A percentile compares a stretch with the other conserved stretches of the same genome.
Conservation (phyloP, 768 basidiomycete genomes). For the Boletellus emodensis region DNA sequence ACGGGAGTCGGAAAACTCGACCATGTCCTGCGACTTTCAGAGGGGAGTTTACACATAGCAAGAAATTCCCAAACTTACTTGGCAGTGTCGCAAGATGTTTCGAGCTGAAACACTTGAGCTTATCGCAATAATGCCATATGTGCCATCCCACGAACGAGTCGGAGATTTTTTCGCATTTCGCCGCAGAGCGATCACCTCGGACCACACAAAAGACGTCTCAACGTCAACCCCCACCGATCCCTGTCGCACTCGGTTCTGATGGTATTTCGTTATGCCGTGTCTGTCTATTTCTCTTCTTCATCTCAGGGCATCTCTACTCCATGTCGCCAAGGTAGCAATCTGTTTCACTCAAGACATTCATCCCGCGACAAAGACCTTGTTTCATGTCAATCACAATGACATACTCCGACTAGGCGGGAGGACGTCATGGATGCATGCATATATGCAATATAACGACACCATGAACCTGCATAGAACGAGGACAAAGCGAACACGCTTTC, state of each 20-base stretch:
- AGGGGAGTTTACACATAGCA: not conserved
- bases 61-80: not conserved
- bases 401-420: conserved; percentile 11
- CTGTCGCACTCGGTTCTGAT: not conserved
- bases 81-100: not conserved
- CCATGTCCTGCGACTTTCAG: not conserved
- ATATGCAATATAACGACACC: conserved; percentile 3
- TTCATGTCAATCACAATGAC: conserved; percentile 20
- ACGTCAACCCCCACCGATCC: not conserved
- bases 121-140: not conserved
- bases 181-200: conserved; percentile 4
- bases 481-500: not conserved
- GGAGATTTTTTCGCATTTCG: not conserved
- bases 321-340: not conserved
- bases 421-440: conserved; percentile 3
- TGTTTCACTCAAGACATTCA: not conserved
- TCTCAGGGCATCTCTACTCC: not conserved
- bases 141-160: conserved; percentile 1
- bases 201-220: not conserved
- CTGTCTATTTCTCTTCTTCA: not conserved
- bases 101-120: not conserved
- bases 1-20: not conserved
- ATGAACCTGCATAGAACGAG: not conserved
- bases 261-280: no score
- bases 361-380: conserved; percentile 5